These are phyloP conservation scores for Juglanconis oblonga DNA, from an alignment of 2,329 filamentous ascomycete genomes.

Conservation along the genomic window DNA sequence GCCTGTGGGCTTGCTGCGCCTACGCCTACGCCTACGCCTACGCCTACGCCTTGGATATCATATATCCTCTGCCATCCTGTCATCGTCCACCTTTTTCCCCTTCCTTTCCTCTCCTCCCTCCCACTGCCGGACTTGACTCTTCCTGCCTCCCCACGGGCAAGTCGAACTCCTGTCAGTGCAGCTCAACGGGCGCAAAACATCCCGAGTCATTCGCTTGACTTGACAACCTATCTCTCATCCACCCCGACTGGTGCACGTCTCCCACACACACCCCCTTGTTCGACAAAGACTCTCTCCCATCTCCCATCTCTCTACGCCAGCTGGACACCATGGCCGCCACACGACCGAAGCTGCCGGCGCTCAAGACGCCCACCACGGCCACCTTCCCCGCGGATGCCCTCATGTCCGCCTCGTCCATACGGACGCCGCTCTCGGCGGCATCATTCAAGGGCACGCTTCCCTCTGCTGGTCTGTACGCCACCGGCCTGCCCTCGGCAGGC, in stretches of 20 bases:
- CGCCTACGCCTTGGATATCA: constrained; percentile 19
- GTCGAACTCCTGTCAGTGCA: constrained; percentile 35
- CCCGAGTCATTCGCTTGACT: constrained; percentile 46
- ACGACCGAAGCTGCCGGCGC: constrained; percentile 56
- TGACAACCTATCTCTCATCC: constrained; percentile 22
- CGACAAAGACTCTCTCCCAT: constrained; percentile 6
- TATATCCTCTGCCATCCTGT: constrained; percentile 29
- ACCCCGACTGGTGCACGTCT: constrained; percentile 11
- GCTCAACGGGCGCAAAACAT: constrained; percentile 28
- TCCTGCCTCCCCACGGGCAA: constrained; percentile 30
- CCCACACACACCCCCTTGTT: constrained; percentile 2
- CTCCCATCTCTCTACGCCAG: constrained; percentile 15
- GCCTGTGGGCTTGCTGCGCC: constrained; percentile 17
- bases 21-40: neutral
- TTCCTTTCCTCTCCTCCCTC: constrained; percentile 27
- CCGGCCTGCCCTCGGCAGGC: constrained; percentile 36
- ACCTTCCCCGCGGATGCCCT: constrained; percentile 49
- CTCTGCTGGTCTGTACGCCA: constrained; percentile 35
- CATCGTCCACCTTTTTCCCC: constrained; percentile 20
- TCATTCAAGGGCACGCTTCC: constrained; percentile 34
- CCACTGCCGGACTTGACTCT: constrained; percentile 32
- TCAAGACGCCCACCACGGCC: constrained; percentile 61
- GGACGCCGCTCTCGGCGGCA: constrained; percentile 65
- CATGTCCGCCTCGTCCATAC: constrained; percentile 49
- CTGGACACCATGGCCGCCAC: constrained; percentile 44